Percentiles rank a stretch among this genome's conserved stretches.
Evolutionary conservation across 495 filamentous ascomycete species (phyloP).

Genomic region (Penicillium silybi): DNA sequence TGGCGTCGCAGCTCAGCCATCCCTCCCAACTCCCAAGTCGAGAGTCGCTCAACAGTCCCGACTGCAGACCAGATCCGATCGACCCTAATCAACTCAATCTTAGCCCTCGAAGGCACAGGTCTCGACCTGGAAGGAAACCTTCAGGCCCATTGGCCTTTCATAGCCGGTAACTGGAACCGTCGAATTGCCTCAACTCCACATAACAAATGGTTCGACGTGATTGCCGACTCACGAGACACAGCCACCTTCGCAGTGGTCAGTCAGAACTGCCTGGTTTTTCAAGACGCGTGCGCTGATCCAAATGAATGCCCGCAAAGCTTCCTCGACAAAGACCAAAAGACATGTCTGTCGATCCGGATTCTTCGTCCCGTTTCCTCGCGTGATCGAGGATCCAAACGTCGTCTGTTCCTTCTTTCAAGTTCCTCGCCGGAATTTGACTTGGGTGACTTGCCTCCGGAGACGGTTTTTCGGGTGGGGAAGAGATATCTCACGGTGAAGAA

Average conservation of each 20-base stretch:
- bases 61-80: too few relatives aligned
- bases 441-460: not conserved
- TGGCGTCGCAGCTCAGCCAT: too few relatives aligned
- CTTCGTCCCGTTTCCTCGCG: too few relatives aligned
- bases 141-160: constrained; percentile 9
- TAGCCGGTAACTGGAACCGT: not conserved
- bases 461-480: not conserved
- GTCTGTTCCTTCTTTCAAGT: not conserved
- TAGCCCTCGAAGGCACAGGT: too few relatives aligned
- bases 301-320: not conserved
- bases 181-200: not conserved
- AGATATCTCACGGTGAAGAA: not conserved
- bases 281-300: too few relatives aligned
- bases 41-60: too few relatives aligned
- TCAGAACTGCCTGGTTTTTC: too few relatives aligned
- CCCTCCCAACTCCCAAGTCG: too few relatives aligned
- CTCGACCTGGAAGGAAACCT: constrained; percentile 6
- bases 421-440: not conserved
- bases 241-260: too few relatives aligned
- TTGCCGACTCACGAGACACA: not conserved
- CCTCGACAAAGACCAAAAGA: not conserved
- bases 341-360: not conserved
- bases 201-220: constrained; percentile 5
- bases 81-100: too few relatives aligned
- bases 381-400: not conserved